Evolutionary conservation across 2,329 filamentous ascomycete species (phyloP), one percentile per base, ranked within the genome.

Genomic region (Remersonia thermophila): DNA sequence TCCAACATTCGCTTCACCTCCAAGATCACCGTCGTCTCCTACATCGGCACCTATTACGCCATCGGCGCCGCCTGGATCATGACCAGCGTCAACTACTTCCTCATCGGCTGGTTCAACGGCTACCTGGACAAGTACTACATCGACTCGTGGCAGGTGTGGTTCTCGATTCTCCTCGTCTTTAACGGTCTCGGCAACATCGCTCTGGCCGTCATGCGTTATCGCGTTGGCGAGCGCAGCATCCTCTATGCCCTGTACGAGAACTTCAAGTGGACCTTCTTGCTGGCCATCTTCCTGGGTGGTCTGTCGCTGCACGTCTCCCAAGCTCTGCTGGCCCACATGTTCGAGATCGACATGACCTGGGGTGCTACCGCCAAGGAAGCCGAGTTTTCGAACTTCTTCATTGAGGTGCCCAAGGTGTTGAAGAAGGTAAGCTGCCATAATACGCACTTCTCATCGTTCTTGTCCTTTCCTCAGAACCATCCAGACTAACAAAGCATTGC

Each of bases 341-440:
- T 91, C 55, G 76, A 83, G 60, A 76, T 89, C 53, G 71, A 91
- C 59, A 89, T 91, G 79, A 74, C 73, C 3, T 91, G 84, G 84
- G 83, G 83, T 34, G 77, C 83, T 1, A 93, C 85, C 0, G 72
- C 77, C 28, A 93, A 93, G 61, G 85, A 93, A 61, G 73, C 74
- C 33, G 80, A 85, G 50, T 77, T 80, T 51, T 79, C 80, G 17
- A 82, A 84, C 57, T 93, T 93, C 60, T 89, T 87, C 60, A 80
- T 83, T 41, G 84, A 91, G 54, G 73, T 87, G 13, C 80, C 80
- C 25, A 81, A 80, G 54, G 81, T 93, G 28, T 55, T 89, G 49
- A 80, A 77, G 59, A 77, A 74, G 53, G 84, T 85, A 58, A 73
- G 79, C 49, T 53, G 20, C 20, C 20, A 23, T 5, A 23, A 23